Evolutionary conservation across 768 basidiomycete species (phyloP).

Genomic region (Coprinellus micaceus): DNA sequence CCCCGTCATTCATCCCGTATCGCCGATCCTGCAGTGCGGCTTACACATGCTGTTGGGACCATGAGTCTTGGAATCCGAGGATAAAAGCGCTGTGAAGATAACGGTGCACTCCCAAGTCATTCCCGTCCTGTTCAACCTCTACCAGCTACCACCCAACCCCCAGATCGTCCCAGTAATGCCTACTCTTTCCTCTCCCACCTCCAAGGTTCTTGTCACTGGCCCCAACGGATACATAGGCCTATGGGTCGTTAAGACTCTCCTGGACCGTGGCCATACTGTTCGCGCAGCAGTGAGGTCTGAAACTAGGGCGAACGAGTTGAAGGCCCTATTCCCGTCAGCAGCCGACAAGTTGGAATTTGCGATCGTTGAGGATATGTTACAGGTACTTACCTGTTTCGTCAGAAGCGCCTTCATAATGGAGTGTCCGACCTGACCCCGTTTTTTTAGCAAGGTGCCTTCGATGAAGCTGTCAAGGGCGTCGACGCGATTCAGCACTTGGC

Average conservation of each 20-base stretch:
- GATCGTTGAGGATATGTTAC: background rate
- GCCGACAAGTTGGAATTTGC: background rate
- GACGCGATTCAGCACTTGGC: slow-evolving; percentile 68
- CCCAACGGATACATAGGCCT: slow-evolving; percentile 3
- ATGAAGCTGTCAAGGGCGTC: slow-evolving; percentile 72
- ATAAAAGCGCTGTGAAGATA: too few relatives aligned
- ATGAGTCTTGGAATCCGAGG: too few relatives aligned
- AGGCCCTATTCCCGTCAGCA: background rate
- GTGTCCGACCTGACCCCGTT: background rate
- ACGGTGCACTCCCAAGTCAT: too few relatives aligned
- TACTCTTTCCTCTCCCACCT: background rate
- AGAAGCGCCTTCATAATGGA: background rate
- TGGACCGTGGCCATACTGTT: slow-evolving; percentile 1
- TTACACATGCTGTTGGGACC: too few relatives aligned
- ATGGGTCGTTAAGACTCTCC: background rate
- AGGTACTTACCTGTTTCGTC: background rate
- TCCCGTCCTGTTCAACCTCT: too few relatives aligned
- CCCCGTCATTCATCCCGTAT: too few relatives aligned
- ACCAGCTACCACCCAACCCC: too few relatives aligned
- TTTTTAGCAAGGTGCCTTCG: slow-evolving; percentile 60
- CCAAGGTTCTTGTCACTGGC: slow-evolving; percentile 4
- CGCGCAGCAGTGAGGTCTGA: background rate
- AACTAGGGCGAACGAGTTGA: background rate
- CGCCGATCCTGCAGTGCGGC: too few relatives aligned
- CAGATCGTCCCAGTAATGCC: background rate